Evolutionary conservation across 2,329 filamentous ascomycete species (phyloP).

Genomic region (Didymella keratinophila): DNA sequence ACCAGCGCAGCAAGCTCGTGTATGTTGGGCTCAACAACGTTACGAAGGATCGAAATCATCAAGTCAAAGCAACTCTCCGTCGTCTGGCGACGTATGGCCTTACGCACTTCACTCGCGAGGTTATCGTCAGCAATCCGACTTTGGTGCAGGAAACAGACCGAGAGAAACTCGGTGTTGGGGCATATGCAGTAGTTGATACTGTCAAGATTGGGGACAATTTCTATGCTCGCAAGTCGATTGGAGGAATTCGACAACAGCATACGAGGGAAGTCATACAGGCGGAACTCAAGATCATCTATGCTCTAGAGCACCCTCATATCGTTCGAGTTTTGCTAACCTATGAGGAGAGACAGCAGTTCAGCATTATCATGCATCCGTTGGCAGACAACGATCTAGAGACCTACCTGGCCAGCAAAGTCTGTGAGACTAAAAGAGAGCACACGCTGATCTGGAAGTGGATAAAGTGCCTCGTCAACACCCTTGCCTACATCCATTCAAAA

Average conservation of each 20-base stretch:
- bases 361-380: slow-evolving; percentile 6
- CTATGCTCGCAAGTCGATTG: slow-evolving; percentile 7
- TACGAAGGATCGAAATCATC: not conserved
- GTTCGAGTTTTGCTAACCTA: slow-evolving; percentile 1
- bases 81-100: not conserved
- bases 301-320: slow-evolving; percentile 2
- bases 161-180: not conserved
- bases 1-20: not conserved
- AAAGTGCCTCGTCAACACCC: slow-evolving; percentile 17
- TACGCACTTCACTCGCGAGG: not conserved
- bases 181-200: not conserved
- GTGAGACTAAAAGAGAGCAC: not conserved
- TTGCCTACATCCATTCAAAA: slow-evolving; percentile 25
- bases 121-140: not conserved
- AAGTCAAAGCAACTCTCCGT: not conserved
- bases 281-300: not conserved
- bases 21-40: not conserved
- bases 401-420: not conserved
- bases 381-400: not conserved
- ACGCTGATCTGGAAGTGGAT: not conserved
- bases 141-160: not conserved
- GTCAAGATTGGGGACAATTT: not conserved
- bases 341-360: not conserved
- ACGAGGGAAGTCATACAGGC: not conserved
- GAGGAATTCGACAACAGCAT: not conserved